These are phyloP conservation scores for Silybum marianum DNA, from an alignment of 129 eudicot species.

Conservation along the genomic window DNA sequence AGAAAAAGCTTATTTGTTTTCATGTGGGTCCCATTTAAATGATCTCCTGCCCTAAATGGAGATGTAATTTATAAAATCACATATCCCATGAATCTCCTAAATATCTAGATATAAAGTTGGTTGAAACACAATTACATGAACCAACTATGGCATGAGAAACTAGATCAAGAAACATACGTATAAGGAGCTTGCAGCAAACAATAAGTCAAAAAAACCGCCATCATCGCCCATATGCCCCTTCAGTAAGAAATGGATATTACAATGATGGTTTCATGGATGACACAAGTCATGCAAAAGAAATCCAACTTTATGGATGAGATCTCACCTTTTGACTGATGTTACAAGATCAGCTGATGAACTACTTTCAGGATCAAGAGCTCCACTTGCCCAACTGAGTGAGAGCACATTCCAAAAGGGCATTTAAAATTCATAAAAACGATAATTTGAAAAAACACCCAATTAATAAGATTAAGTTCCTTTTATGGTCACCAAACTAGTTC, in stretches of 20 bases:
- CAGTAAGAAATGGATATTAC: conserved; percentile 21
- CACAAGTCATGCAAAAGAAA: neutral
- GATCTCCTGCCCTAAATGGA: too few relatives aligned
- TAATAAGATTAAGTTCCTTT: neutral
- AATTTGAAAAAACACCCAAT: neutral
- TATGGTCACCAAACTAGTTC: neutral
- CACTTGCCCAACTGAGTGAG: conserved; percentile 90
- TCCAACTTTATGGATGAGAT: neutral
- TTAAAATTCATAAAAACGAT: conserved; percentile 1
- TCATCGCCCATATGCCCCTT: conserved; percentile 99
- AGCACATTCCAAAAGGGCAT: conserved; percentile 24
- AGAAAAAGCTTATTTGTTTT: too few relatives aligned
- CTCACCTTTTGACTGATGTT: conserved; percentile 78
- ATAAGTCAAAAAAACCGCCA: conserved; percentile 85
- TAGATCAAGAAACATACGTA: conserved; percentile 63
- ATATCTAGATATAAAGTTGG: neutral
- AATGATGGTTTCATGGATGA: neutral
- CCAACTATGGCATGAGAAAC: neutral
- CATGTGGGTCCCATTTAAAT: too few relatives aligned
- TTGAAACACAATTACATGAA: neutral
- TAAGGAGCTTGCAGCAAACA: conserved; percentile 99
- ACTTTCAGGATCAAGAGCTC: conserved; percentile 83
- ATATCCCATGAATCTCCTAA: too few relatives aligned
- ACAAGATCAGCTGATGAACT: conserved; percentile 57
- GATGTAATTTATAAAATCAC: too few relatives aligned